Conservation (phyloP, 2,329 filamentous ascomycete species). For the Fusarium oxysporum region DNA sequence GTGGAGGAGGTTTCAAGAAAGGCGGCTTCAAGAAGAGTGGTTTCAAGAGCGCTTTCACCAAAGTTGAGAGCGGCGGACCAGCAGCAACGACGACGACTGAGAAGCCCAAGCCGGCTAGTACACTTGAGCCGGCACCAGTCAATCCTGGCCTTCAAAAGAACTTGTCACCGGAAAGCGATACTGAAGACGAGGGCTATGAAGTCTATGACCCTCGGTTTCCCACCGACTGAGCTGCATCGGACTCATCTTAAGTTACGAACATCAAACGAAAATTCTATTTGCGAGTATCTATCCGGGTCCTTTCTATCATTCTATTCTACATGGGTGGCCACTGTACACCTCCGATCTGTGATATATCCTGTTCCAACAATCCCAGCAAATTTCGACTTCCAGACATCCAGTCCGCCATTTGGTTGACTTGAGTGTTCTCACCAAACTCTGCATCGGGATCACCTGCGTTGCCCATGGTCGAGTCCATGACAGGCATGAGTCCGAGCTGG, state of each 20-base stretch:
- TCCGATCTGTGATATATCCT: constrained; percentile 64
- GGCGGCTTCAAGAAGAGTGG: constrained; percentile 84
- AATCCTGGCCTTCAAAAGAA: constrained; percentile 41
- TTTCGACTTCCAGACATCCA: constrained; percentile 76
- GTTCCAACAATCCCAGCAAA: constrained; percentile 73
- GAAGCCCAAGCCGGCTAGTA: constrained; percentile 49
- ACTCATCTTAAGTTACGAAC: neutral
- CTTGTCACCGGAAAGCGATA: constrained; percentile 66
- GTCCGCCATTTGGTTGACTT: constrained; percentile 65
- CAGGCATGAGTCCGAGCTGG: constrained; percentile 70
- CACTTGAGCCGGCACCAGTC: constrained; percentile 34
- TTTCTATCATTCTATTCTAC: constrained; percentile 18
- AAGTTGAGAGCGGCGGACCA: constrained; percentile 56
- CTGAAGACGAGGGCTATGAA: constrained; percentile 78
- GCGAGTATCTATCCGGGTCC: constrained; percentile 6
- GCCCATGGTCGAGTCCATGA: constrained; percentile 46
- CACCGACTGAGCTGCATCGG: constrained; percentile 64
- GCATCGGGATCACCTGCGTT: constrained; percentile 32
- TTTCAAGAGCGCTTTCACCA: constrained; percentile 81
- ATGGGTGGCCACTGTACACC: constrained; percentile 50
- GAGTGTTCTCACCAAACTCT: constrained; percentile 43
- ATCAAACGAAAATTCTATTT: neutral
- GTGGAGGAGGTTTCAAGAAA: constrained; percentile 69
- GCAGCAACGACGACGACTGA: constrained; percentile 55
- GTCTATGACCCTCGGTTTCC: constrained; percentile 72